Conservation (phyloP, 225 moss, liverwort and hornwort genomes). For the Climacium dendroides region DNA sequence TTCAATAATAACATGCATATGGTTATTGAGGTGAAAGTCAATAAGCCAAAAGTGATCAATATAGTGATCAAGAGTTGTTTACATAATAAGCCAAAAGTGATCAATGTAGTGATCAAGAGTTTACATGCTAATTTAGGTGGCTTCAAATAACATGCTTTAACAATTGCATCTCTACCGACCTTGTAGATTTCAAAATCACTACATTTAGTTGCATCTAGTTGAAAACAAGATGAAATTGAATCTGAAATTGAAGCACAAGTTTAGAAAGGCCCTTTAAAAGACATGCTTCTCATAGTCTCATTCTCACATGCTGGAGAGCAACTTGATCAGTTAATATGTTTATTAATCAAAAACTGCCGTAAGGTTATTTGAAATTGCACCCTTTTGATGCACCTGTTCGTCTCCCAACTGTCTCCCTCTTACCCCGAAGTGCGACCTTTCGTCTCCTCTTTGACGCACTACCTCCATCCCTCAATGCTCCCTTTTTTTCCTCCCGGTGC, state of each 20-base stretch:
- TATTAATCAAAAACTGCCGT: background rate
- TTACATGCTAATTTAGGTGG: background rate
- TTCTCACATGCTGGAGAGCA: background rate
- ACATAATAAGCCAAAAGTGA: background rate
- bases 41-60: background rate
- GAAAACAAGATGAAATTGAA: background rate
- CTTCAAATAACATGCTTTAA: background rate
- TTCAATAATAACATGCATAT: background rate
- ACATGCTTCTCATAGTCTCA: background rate
- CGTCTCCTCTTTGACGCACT: background rate
- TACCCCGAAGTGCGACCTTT: slow-evolving; percentile 3
- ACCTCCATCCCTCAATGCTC: background rate
- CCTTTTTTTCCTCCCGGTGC: background rate
- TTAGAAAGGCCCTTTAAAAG: background rate
- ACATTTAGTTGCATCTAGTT: background rate
- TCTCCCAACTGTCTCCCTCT: background rate
- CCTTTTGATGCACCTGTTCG: slow-evolving; percentile 15
- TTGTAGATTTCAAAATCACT: background rate
- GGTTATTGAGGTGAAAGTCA: background rate
- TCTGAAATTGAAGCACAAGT: background rate
- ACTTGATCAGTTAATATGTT: background rate
- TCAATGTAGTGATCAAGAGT: background rate
- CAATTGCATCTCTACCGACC: background rate
- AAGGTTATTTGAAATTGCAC: background rate
- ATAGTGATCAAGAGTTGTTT: background rate